Percentiles rank a stretch among this genome's conserved stretches.
Conservation (phyloP, 352 stramenopile genomes). For the Ophiocytium majus region DNA sequence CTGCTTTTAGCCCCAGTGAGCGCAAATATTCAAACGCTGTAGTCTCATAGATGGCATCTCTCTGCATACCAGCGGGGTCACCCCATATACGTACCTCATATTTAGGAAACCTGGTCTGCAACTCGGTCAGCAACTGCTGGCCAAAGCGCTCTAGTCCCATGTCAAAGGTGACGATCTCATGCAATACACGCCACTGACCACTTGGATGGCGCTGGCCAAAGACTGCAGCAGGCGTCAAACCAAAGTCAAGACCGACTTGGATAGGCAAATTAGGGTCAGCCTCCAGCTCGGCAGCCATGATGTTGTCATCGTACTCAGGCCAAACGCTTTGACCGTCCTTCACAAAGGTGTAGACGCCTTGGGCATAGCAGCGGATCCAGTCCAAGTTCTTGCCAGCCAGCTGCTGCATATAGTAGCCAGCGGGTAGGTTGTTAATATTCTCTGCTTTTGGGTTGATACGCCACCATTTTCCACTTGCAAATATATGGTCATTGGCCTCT, state of each 20-base stretch:
- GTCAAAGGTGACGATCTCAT: too few relatives aligned
- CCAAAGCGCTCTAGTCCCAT: too few relatives aligned
- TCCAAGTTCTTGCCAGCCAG: neutral
- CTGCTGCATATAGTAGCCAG: slow-evolving; percentile 2
- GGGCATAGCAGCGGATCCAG: neutral
- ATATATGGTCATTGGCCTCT: neutral
- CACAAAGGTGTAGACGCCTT: neutral
- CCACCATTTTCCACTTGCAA: neutral
- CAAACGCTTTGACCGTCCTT: neutral
- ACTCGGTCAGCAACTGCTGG: too few relatives aligned
- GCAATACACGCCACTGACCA: too few relatives aligned
- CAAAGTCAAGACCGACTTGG: neutral
- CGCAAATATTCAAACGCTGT: too few relatives aligned
- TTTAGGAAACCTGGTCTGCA: too few relatives aligned
- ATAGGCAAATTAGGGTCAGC: neutral
- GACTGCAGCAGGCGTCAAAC: too few relatives aligned
- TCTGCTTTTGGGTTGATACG: neutral
- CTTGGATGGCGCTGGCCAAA: too few relatives aligned
- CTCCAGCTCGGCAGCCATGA: neutral
- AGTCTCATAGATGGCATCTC: too few relatives aligned
- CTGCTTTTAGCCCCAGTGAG: too few relatives aligned
- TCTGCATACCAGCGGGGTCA: too few relatives aligned
- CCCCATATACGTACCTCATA: too few relatives aligned
- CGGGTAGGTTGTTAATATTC: neutral
- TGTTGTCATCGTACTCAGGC: neutral